A percentile compares a stretch with the other conserved stretches of the same genome.
Conservation (phyloP, 1,284 basidiomycete species). For the Sanghuangporus weigelae region DNA sequence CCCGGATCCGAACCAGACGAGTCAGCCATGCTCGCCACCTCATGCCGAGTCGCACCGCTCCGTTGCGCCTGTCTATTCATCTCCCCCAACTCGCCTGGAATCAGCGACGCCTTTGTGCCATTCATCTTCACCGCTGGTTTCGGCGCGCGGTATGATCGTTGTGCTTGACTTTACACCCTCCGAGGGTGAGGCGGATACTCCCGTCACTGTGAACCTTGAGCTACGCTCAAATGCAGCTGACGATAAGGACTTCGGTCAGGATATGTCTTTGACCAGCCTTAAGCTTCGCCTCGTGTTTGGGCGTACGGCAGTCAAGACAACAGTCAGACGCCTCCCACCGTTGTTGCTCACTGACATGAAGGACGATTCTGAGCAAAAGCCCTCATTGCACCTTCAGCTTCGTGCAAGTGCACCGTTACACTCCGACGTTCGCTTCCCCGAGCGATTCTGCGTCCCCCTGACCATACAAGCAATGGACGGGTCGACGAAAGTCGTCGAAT, state of each 20-base stretch:
- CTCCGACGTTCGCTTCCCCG: conserved; percentile 27
- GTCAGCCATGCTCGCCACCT: conserved; percentile 11
- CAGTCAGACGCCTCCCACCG: conserved; percentile 31
- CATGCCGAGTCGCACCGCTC: not conserved
- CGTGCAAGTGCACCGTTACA: conserved; percentile 49
- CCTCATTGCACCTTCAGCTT: conserved; percentile 44
- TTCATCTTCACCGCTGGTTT: conserved; percentile 25
- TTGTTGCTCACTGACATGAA: not conserved
- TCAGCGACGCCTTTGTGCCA: not conserved
- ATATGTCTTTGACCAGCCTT: not conserved
- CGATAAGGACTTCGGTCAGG: conserved; percentile 33
- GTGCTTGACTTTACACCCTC: conserved; percentile 55
- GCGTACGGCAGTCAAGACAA: conserved; percentile 51
- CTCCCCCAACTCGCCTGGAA: not conserved
- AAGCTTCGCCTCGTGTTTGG: conserved; percentile 63
- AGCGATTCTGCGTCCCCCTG: conserved; percentile 37
- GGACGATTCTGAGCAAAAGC: not conserved
- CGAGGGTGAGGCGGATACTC: conserved; percentile 53
- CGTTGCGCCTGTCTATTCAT: not conserved
- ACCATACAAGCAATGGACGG: conserved; percentile 59
- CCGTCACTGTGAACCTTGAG: conserved; percentile 55
- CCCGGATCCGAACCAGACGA: not conserved
- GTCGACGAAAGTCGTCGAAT: conserved; percentile 50
- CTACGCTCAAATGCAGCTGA: conserved; percentile 43
- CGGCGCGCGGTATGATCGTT: conserved; percentile 48